Evolutionary conservation across 495 filamentous ascomycete genomes (phyloP).

Genomic region (Ramalina peruviana): DNA sequence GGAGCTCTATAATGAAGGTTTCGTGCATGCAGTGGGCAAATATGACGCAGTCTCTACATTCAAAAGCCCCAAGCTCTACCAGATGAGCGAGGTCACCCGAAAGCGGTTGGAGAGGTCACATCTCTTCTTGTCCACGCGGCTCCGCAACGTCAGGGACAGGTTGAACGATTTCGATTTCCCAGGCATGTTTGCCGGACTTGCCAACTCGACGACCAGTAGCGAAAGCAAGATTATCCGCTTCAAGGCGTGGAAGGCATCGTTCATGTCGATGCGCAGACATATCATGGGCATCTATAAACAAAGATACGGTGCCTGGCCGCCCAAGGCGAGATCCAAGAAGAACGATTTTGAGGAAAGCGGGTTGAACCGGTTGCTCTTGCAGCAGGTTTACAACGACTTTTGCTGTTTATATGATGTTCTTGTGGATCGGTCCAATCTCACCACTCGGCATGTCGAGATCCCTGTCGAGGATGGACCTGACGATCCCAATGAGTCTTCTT

Average conservation of each 20-base stretch:
- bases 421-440: constrained; percentile 53
- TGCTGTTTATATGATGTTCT: constrained; percentile 78
- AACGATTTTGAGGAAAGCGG: constrained; percentile 76
- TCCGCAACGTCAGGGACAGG: constrained; percentile 49
- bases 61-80: constrained; percentile 48
- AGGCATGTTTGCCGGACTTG: constrained; percentile 75
- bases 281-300: constrained; percentile 66
- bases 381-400: constrained; percentile 74
- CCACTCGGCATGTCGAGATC: constrained; percentile 30
- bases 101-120: constrained; percentile 69
- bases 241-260: constrained; percentile 65
- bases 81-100: constrained; percentile 56
- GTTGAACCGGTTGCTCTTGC: constrained; percentile 69
- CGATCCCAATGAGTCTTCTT: constrained; percentile 31
- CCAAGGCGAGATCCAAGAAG: constrained; percentile 82
- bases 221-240: constrained; percentile 71
- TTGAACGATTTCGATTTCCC: constrained; percentile 83
- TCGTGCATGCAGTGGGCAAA: constrained; percentile 85
- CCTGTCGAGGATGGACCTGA: constrained; percentile 21
- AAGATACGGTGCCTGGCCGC: constrained; percentile 85
- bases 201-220: constrained; percentile 56
- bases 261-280: constrained; percentile 59
- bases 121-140: constrained; percentile 59
- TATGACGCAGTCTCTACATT: constrained; percentile 59
- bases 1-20: constrained; percentile 77